A percentile compares a stretch with the other conserved stretches of the same genome.
Conservation (phyloP, 2,329 filamentous ascomycete species). For the Chaetothyriales sp. region DNA sequence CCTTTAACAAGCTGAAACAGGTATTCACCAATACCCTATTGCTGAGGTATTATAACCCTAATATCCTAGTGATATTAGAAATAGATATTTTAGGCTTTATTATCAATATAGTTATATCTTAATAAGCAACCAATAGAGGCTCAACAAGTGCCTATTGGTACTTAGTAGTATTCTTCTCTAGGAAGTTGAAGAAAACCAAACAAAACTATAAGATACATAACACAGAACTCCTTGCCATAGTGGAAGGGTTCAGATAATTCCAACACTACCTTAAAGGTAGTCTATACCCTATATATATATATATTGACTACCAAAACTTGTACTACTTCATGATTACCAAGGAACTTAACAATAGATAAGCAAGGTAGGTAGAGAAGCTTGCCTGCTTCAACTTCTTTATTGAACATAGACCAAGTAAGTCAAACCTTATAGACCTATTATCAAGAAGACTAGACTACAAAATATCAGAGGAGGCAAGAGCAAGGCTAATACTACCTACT, state of each 20-base stretch:
- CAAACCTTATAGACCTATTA: conserved; percentile 12
- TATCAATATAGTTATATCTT: conserved; percentile 6
- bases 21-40: conserved; percentile 8
- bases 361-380: conserved; percentile 17
- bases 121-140: conserved; percentile 2
- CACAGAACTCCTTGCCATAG: conserved; percentile 10
- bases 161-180: conserved; percentile 2
- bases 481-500: background rate
- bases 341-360: conserved; percentile 17
- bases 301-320: conserved; percentile 19
- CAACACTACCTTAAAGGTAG: conserved; percentile 14
- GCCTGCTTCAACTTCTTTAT: conserved; percentile 18
- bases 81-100: conserved; percentile 13
- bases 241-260: conserved; percentile 17
- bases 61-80: conserved; percentile 12
- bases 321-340: conserved; percentile 19
- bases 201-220: conserved; percentile 5
- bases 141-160: no score
- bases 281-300: conserved; percentile 2
- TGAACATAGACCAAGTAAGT: conserved; percentile 8
- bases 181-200: conserved; percentile 2
- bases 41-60: conserved; percentile 9
- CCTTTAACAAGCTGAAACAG: conserved; percentile 16
- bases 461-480: background rate
- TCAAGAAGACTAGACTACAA: conserved; percentile 6